Evolutionary conservation across 2,329 filamentous ascomycete species (phyloP).

Genomic region (Trematosphaeria pertusa): DNA sequence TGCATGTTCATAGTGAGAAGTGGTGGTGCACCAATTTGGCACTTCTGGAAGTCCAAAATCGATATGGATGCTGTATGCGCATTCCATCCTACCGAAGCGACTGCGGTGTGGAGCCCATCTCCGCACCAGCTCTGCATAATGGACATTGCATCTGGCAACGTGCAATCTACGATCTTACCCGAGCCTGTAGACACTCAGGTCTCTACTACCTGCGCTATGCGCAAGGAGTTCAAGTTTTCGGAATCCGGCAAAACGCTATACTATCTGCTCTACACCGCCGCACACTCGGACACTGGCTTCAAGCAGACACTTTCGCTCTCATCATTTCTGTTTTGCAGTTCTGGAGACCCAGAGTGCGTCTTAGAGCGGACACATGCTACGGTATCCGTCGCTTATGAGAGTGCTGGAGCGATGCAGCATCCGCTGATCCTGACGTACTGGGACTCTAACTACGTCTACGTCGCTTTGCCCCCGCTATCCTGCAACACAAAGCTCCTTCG

Average conservation of each 20-base stretch:
- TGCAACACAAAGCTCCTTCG: slow-evolving; percentile 15
- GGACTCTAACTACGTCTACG: slow-evolving; percentile 3
- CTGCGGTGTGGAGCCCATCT: slow-evolving; percentile 3
- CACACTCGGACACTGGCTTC: not conserved
- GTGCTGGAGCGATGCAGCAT: not conserved
- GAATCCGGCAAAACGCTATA: not conserved
- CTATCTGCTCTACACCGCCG: slow-evolving; percentile 8
- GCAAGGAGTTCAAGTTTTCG: slow-evolving; percentile 11
- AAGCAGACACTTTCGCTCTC: slow-evolving; percentile 3
- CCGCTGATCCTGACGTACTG: slow-evolving; percentile 11
- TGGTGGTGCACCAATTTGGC: not conserved
- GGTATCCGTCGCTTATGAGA: not conserved
- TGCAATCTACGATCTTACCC: not conserved
- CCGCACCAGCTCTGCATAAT: slow-evolving; percentile 2
- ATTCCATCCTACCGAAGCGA: not conserved
- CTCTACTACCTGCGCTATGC: not conserved
- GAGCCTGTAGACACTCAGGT: slow-evolving; percentile 5
- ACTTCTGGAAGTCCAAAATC: slow-evolving; percentile 7
- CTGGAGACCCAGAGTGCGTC: not conserved
- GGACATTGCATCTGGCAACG: not conserved
- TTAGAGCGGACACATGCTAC: slow-evolving; percentile 2
- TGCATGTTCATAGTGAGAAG: slow-evolving; percentile 6
- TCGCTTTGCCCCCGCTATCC: slow-evolving; percentile 13
- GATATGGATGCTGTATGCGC: not conserved
- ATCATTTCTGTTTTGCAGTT: not conserved